Percentiles rank a stretch among this genome's conserved stretches.
phyloP scores from a whole-genome alignment of 2,329 filamentous ascomycete genomes.

The Orbilia blumenaviensis region DNA sequence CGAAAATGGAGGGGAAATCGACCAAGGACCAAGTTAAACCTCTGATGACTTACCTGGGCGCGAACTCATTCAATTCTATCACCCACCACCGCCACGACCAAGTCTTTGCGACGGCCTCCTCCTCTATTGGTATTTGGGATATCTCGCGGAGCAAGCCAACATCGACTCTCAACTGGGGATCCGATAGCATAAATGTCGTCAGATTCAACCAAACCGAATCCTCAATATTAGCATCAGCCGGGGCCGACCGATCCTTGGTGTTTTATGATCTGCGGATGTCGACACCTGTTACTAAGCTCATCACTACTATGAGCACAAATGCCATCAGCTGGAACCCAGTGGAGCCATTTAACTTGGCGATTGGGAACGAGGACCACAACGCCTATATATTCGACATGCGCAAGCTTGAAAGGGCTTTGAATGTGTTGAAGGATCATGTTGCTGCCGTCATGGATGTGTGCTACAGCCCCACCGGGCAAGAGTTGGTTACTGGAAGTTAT shows the following conservation, averaged over 20 bases:
- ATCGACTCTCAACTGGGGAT: slow-evolving; percentile 65
- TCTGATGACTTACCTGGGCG: slow-evolving; percentile 83
- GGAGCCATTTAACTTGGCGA: slow-evolving; percentile 94
- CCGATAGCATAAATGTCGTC: slow-evolving; percentile 85
- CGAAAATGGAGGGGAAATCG: slow-evolving; percentile 27
- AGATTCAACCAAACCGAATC: slow-evolving; percentile 95
- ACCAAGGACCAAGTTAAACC: slow-evolving; percentile 65
- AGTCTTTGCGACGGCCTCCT: slow-evolving; percentile 79
- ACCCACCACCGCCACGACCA: slow-evolving; percentile 82
- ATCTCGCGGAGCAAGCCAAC: slow-evolving; percentile 86
- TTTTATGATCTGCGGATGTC: slow-evolving; percentile 92
- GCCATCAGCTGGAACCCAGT: slow-evolving; percentile 92
- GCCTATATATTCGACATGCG: slow-evolving; percentile 93
- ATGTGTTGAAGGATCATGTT: slow-evolving; percentile 89
- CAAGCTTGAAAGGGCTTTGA: slow-evolving; percentile 84
- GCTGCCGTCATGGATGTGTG: slow-evolving; percentile 95
- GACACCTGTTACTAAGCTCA: slow-evolving; percentile 80
- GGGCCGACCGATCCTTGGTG: slow-evolving; percentile 84
- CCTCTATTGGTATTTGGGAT: slow-evolving; percentile 87
- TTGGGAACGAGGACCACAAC: slow-evolving; percentile 94
- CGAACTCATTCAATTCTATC: slow-evolving; percentile 81
- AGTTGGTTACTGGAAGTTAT: slow-evolving; percentile 88
- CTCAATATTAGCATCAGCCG: slow-evolving; percentile 84
- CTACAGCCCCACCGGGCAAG: slow-evolving; percentile 92
- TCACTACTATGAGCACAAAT: slow-evolving; percentile 84